Evolutionary conservation across 192 early-diverging fungal species (phyloP).

Genomic region (Linnemannia elongata): DNA sequence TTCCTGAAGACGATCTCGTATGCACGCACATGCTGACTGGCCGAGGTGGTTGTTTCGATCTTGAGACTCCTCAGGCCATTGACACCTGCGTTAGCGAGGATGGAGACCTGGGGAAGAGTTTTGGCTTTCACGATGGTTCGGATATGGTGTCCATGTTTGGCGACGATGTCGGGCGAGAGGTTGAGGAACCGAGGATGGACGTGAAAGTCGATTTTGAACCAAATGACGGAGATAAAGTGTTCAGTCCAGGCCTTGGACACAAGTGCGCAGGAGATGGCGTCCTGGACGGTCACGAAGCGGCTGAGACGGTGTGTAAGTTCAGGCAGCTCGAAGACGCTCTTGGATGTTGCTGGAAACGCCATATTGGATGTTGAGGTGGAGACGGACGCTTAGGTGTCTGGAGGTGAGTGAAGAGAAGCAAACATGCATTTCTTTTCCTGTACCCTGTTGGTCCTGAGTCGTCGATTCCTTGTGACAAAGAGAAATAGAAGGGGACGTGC

Average conservation of each 20-base stretch:
- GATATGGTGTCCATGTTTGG: background rate
- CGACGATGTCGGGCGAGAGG: background rate
- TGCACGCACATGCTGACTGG: background rate
- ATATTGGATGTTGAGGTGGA: no score
- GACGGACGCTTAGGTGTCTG: no score
- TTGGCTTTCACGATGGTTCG: background rate
- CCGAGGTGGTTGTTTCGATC: background rate
- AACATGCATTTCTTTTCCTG: no score
- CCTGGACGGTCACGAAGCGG: background rate
- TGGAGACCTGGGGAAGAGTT: background rate
- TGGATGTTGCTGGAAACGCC: background rate
- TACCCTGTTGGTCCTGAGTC: no score
- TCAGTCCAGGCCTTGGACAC: background rate
- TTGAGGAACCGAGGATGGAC: background rate
- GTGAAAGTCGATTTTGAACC: conserved; percentile 14
- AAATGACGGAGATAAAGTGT: background rate
- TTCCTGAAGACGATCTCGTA: background rate
- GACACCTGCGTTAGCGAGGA: background rate
- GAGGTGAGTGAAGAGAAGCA: no score
- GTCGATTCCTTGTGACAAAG: no score
- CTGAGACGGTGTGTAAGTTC: background rate
- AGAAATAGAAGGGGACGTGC: no score
- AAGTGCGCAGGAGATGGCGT: background rate
- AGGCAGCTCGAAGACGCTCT: background rate
- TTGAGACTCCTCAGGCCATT: background rate